Evolutionary conservation across 2,329 filamentous ascomycete genomes (phyloP), one percentile per base, ranked within the genome.

Genomic region (Blastomyces gilchristii): DNA sequence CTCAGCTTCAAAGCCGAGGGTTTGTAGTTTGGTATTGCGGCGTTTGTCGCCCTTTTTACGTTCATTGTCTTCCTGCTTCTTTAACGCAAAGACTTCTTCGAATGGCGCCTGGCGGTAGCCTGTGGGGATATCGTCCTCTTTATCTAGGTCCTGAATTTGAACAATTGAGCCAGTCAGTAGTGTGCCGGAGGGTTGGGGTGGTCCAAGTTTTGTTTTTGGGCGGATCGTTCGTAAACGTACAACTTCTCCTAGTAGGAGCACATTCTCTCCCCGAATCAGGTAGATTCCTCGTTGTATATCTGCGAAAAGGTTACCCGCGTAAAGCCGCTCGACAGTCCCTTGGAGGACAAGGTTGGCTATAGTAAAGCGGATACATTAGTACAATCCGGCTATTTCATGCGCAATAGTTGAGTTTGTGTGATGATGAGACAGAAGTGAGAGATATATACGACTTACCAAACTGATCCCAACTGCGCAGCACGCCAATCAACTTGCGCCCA

Each of bases 391-490:
- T 22, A 65, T n/a, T 11, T 50, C 31, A 25, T 25, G 34, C 57
- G 54, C 62, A 63, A 47, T 43, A 56, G 9, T 25, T 49, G 47
- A 49, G 22, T 50, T 41, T 31, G 5, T 31, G n/a, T 22, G n/a
- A 31, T 31, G 5, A 31, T 22, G 62, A 45, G 63, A 63, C 3
- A 61, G 12, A 37, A 14, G 28, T 45, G 16, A 50, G 43, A 31
- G 28, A 22, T 14, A 22, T 18, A 18, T 31, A 31, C 58, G 47
- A 50, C 81, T 71, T 86, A 96, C 92, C 93, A 73, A 96, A 97
- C 77, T 99, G 94, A 77, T 99, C 94, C 91, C 94, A 99, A 69
- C 90, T 96, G 71, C 94, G 84, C 69, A 99, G 79, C 57, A 97
- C 90, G 39, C 94, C 94, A 69, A 96, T 89, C 68, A 97, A 81